phyloP scores from a whole-genome alignment of 495 filamentous ascomycete genomes.

The Trichoderma reesei region DNA sequence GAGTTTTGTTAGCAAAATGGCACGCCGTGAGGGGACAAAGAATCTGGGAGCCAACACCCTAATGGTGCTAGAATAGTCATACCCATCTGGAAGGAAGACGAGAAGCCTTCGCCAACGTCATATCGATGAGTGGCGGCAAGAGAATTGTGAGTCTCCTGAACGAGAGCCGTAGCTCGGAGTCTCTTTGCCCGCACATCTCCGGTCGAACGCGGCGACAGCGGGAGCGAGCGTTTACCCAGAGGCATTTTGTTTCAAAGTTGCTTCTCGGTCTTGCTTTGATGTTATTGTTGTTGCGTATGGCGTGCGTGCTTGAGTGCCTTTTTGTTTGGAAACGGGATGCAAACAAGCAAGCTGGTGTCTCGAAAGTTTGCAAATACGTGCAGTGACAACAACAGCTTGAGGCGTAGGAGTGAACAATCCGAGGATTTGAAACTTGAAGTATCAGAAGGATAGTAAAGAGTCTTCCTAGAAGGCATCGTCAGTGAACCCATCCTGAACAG shows the following conservation, averaged over 20 bases:
- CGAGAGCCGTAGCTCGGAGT: background rate
- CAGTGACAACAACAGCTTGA: no score
- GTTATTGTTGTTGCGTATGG: background rate
- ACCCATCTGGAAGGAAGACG: background rate
- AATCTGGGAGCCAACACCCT: background rate
- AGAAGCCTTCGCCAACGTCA: background rate
- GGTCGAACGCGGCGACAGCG: background rate
- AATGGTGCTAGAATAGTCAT: background rate
- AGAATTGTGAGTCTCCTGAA: background rate
- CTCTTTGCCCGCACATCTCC: background rate
- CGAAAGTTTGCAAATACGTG: no score
- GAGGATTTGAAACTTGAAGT: no score
- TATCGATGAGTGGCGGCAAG: background rate
- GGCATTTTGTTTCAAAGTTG: background rate
- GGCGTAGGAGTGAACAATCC: no score
- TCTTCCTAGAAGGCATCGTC: no score
- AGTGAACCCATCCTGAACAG: no score
- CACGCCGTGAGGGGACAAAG: background rate
- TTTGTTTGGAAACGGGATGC: no score
- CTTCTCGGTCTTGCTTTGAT: background rate
- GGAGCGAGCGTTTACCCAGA: background rate
- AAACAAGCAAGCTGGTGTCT: no score
- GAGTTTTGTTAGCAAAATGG: background rate
- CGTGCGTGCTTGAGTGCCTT: no score
- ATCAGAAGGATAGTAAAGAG: no score